Evolutionary conservation across 352 stramenopile species (phyloP).

Genomic region (Pythium utonaiense): DNA sequence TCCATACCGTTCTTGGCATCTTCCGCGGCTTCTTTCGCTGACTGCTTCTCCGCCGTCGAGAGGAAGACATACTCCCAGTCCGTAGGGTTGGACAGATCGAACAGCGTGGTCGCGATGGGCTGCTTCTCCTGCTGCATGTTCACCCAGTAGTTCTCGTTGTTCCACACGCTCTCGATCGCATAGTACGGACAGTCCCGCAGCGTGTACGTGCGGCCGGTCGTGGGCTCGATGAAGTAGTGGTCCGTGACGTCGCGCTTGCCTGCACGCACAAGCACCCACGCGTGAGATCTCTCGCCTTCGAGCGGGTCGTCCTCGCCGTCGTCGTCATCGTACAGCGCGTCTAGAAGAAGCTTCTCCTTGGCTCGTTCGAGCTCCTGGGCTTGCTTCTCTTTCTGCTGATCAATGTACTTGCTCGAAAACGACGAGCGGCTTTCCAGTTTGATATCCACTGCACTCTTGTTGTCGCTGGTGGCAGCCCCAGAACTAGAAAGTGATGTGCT

Average conservation of each 20-base stretch:
- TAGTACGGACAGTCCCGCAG: constrained; percentile 81
- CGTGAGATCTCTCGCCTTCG: constrained; percentile 75
- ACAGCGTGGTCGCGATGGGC: constrained; percentile 55
- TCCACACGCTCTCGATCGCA: constrained; percentile 89
- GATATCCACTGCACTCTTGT: constrained; percentile 20
- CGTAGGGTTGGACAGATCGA: constrained; percentile 80
- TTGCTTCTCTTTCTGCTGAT: constrained; percentile 44
- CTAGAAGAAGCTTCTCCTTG: constrained; percentile 35
- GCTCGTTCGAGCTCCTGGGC: constrained; percentile 38
- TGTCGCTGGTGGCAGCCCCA: not conserved
- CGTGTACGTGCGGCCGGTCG: constrained; percentile 86
- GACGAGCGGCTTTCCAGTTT: constrained; percentile 52
- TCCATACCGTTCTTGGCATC: constrained; percentile 50
- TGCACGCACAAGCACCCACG: constrained; percentile 91
- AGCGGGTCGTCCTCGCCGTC: constrained; percentile 72
- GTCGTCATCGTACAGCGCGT: constrained; percentile 56
- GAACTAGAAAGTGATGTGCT: not conserved
- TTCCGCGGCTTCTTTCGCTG: constrained; percentile 35
- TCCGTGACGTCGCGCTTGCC: constrained; percentile 86
- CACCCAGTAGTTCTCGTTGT: constrained; percentile 95
- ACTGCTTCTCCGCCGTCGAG: constrained; percentile 62
- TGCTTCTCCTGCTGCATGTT: constrained; percentile 87
- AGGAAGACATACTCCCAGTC: constrained; percentile 93
- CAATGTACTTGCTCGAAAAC: constrained; percentile 68
- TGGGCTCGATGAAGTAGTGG: constrained; percentile 91